Base-by-base conservation (phyloP, 2,329 filamentous ascomycete genomes). In the Berkeleyomyces rouxiae region DNA sequence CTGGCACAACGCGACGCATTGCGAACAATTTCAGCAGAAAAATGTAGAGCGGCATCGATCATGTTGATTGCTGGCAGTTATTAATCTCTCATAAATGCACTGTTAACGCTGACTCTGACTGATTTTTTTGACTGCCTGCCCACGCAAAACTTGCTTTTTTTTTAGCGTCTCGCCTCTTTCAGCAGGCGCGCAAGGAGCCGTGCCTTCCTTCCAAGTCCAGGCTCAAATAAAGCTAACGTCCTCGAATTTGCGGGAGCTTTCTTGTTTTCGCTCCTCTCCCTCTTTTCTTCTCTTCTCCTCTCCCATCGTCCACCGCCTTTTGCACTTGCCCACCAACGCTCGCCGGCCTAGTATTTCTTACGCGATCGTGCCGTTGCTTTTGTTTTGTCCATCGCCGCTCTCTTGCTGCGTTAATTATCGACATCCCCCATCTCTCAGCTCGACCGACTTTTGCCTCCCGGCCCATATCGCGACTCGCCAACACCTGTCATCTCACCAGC, bases 221-320 rank as follows among this genome's bases (percentile, higher is more conserved):
- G 16, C 16, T 46, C 11, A 49, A 55, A 55, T 55, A 55, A 55
- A 55, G 51, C 51, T 37, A 55, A 13, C 36, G 51, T 55, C 51
- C 51, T 23, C 10, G 33, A 55, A n/a, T 55, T 55, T 55, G 33
- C 39, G 39, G n/a, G 36, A 55, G 51, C 51, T 55, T n/a, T 39
- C 36, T n/a, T 23, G 40, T 61, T 33, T 61, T 61, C 46, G 23
- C 42, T 36, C 49, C 57, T 66, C 62, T 67, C 62, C 67, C 68
- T 69, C 66, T 67, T 55, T 13, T 55, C n/a, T 55, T 16, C 7
- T 55, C 39, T 55, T 37, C 51, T 13, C n/a, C 16, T 55, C 51
- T 13, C 37, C 11, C 31, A 31, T 9, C 16, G 23, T 31, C 6
- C 11, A 31, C 33, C 11, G 23, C 13, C 31, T 51, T 51, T 51